Evolutionary conservation across 371 early-diverging fungal species (phyloP).

Genomic region (Saksenaea oblongispora): DNA sequence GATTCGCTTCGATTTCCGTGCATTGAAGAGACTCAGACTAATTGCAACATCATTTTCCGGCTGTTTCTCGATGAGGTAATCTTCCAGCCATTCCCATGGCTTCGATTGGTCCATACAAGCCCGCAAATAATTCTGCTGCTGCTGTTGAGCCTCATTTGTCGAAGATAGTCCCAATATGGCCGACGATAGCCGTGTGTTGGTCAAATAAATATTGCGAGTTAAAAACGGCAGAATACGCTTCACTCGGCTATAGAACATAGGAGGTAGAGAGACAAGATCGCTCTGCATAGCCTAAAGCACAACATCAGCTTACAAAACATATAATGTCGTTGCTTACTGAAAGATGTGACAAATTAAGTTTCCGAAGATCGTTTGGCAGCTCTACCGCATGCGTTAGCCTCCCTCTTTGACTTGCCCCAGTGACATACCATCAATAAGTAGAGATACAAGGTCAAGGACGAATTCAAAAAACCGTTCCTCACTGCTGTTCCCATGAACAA

Average conservation of each 20-base stretch:
- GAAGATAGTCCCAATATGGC: constrained; percentile 23
- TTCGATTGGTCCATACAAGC: constrained; percentile 48
- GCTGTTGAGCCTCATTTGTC: constrained; percentile 36
- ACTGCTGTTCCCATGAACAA: constrained; percentile 65
- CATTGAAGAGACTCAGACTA: constrained; percentile 38
- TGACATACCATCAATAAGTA: constrained; percentile 56
- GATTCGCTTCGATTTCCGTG: constrained; percentile 32
- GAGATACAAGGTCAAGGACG: constrained; percentile 59
- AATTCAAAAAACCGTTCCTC: constrained; percentile 65
- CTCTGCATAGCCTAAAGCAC: constrained; percentile 32
- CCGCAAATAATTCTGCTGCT: constrained; percentile 44
- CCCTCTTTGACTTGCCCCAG: not conserved
- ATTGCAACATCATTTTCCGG: constrained; percentile 54
- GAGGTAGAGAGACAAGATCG: constrained; percentile 49
- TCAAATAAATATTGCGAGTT: constrained; percentile 60
- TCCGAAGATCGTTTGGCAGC: constrained; percentile 39
- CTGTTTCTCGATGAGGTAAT: constrained; percentile 46
- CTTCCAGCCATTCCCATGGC: constrained; percentile 71
- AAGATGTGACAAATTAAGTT: constrained; percentile 30
- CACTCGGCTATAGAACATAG: constrained; percentile 56
- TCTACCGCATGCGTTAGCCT: constrained; percentile 22
- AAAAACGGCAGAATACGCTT: constrained; percentile 62
- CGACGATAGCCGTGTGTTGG: constrained; percentile 37
- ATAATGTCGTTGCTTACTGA: constrained; percentile 30
- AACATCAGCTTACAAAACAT: not conserved